Percentiles rank a stretch among this genome's conserved stretches.
Conservation (phyloP, 768 basidiomycete species). For the Gymnopilus junonius region DNA sequence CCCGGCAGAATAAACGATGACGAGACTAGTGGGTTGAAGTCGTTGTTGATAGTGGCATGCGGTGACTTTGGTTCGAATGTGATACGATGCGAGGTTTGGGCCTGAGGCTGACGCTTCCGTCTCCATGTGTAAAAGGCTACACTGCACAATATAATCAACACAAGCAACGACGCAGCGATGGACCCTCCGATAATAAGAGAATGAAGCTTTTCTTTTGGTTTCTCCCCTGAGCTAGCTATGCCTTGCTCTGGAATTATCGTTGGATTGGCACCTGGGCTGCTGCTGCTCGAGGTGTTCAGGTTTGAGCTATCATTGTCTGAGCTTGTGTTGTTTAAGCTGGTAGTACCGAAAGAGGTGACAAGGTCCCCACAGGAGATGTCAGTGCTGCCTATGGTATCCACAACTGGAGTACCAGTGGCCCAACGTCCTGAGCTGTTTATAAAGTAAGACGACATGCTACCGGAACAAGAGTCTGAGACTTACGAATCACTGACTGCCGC, state of each 20-base stretch:
- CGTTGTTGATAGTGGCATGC: not conserved
- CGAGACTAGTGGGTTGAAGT: not conserved
- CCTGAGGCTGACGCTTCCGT: not conserved
- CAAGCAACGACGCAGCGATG: not conserved
- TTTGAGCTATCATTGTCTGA: too few species aligned
- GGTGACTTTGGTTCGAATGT: not conserved
- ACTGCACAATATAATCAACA: not conserved
- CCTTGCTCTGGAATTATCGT: not conserved
- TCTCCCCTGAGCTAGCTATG: not conserved
- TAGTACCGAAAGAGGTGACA: not conserved
- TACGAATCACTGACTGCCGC: constrained; percentile 44
- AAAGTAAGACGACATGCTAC: not conserved
- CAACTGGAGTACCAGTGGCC: constrained; percentile 31
- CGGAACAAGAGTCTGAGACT: constrained; percentile 22
- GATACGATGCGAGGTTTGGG: not conserved
- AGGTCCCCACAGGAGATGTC: not conserved
- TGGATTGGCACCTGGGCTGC: not conserved
- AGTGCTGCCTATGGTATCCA: constrained; percentile 27
- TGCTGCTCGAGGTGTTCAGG: not conserved
- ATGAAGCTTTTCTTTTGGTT: not conserved
- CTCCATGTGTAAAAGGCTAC: not conserved
- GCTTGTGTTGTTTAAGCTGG: not conserved
- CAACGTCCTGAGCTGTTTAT: constrained; percentile 38
- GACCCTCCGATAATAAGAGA: not conserved
- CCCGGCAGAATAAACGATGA: not conserved